Conservation (phyloP, 371 early-diverging fungal genomes). For the Zancudomyces culisetae region DNA sequence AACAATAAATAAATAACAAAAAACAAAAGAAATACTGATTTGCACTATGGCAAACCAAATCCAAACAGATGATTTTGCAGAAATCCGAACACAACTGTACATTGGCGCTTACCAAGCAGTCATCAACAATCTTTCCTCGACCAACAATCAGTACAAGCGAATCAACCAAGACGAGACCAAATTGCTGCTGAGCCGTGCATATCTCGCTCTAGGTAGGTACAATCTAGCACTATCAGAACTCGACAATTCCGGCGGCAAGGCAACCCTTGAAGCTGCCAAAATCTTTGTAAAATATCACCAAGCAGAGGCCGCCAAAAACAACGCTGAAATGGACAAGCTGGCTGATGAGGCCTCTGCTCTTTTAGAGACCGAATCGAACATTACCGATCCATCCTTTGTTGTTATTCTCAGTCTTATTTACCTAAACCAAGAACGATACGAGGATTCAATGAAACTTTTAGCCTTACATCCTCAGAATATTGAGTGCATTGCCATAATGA, state of each 20-base stretch:
- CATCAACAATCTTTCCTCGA: conserved; percentile 21
- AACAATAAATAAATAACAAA: too few relatives aligned
- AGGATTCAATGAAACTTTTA: conserved; percentile 44
- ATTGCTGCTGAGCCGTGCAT: conserved; percentile 30
- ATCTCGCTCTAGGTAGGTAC: conserved; percentile 28
- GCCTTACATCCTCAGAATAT: conserved; percentile 48
- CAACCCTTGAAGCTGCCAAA: conserved; percentile 25
- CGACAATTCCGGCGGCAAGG: conserved; percentile 4
- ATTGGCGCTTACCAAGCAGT: conserved; percentile 33
- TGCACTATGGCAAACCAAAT: neutral
- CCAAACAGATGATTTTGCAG: conserved; percentile 24
- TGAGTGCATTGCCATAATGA: conserved; percentile 61
- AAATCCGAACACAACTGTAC: conserved; percentile 31
- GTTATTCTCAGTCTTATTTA: conserved; percentile 32
- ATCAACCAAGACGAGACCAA: conserved; percentile 6
- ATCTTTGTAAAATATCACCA: conserved; percentile 13
- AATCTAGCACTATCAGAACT: conserved; percentile 22
- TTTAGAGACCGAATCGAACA: conserved; percentile 1
- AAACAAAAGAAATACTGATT: neutral
- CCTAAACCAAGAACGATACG: conserved; percentile 23
- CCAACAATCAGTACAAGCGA: neutral
- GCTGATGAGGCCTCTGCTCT: neutral
- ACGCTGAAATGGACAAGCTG: neutral
- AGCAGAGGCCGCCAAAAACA: neutral
- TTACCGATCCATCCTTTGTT: conserved; percentile 5